phyloP scores from a whole-genome alignment of 495 filamentous ascomycete species.

The Hypoxylon lienhwacheense region DNA sequence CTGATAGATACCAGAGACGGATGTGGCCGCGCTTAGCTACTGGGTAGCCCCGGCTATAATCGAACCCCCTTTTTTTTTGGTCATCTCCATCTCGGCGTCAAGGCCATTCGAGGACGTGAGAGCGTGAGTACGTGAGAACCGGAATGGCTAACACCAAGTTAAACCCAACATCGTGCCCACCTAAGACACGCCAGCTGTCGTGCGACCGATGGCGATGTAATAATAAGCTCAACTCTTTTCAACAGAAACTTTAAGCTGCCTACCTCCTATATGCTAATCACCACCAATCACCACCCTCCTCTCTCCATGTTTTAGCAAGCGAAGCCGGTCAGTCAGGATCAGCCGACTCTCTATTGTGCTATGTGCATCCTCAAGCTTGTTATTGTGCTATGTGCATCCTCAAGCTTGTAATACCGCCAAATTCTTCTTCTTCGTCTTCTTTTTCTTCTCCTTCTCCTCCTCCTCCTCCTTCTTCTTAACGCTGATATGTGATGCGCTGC shows the following conservation, averaged over 20 bases:
- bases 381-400: no score
- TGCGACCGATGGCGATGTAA: constrained; percentile 25
- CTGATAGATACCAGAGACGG: no score
- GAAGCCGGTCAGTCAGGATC: constrained; percentile 11
- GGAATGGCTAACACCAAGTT: constrained; percentile 6
- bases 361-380: no score
- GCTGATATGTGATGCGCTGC: neutral
- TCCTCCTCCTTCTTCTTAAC: neutral
- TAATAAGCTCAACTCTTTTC: constrained; percentile 30
- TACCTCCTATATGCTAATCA: no score
- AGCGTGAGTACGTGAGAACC: neutral
- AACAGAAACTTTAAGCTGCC: constrained; percentile 9
- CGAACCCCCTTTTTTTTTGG: no score
- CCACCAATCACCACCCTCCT: constrained; percentile 22
- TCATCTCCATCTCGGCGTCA: no score
- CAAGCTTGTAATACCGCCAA: constrained; percentile 13
- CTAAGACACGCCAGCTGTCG: constrained; percentile 13
- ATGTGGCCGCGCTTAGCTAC: no score
- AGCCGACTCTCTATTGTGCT: constrained; percentile 5
- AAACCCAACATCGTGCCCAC: constrained; percentile 1
- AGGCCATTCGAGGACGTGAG: neutral
- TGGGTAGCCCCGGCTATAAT: no score
- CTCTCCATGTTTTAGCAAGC: constrained; percentile 7
- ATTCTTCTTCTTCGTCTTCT: neutral
- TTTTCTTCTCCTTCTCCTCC: no score